These are phyloP conservation scores for Keqinozyma sinolaborantium DNA, from an alignment of 1,139 yeast genomes.

Conservation along the genomic window DNA sequence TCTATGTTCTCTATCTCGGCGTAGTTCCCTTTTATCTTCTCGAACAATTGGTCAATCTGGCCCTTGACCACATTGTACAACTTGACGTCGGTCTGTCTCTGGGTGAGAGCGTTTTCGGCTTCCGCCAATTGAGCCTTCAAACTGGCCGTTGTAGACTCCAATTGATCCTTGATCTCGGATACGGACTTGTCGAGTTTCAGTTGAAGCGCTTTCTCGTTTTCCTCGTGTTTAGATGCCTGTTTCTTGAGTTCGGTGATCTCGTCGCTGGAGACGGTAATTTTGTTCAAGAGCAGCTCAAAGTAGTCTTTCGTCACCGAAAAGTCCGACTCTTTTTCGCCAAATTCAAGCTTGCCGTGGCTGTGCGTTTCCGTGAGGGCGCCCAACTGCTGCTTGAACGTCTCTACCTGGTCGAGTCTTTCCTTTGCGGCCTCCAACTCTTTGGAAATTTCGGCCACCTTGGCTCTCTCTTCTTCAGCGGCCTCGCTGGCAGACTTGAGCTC, in stretches of 20 bases:
- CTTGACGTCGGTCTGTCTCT: slow-evolving; percentile 7
- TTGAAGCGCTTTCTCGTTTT: not conserved
- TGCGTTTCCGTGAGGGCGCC: slow-evolving; percentile 1
- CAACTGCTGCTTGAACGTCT: not conserved
- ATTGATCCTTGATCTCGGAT: too few species aligned
- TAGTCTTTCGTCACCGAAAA: not conserved
- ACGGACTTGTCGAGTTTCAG: too few species aligned
- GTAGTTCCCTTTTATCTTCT: slow-evolving; percentile 5
- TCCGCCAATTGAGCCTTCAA: not conserved
- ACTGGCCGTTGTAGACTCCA: too few species aligned
- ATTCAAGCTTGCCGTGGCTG: not conserved
- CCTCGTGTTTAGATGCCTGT: not conserved
- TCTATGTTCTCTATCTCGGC: slow-evolving; percentile 9
- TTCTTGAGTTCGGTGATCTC: not conserved
- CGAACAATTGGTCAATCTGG: slow-evolving; percentile 7
- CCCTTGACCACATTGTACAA: slow-evolving; percentile 10
- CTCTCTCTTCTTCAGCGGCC: slow-evolving; percentile 3
- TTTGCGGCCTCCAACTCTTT: slow-evolving; percentile 1
- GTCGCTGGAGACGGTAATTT: not conserved
- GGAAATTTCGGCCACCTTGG: slow-evolving; percentile 1
- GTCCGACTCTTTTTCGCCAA: not conserved
- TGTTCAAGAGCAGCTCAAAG: not conserved
- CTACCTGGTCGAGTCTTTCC: slow-evolving; percentile 1
- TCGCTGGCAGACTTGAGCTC: slow-evolving; percentile 5
- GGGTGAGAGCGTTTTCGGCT: slow-evolving; percentile 1